Evolutionary conservation across 1,139 yeast species (phyloP).

Genomic region (Entelexis paramagnoliae): DNA sequence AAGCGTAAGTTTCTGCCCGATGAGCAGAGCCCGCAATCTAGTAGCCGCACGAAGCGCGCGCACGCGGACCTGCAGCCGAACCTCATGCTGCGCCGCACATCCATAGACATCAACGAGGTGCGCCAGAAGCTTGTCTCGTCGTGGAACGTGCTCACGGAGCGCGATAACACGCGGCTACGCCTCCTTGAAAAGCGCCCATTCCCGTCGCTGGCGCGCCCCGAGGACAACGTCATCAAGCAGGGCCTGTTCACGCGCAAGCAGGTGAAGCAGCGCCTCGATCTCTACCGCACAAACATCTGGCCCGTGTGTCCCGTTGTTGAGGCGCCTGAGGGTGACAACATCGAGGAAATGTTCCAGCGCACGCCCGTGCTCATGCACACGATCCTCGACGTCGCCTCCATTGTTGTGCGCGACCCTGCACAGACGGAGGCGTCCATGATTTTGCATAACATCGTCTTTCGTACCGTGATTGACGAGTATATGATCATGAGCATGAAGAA

Average conservation of each 20-base stretch:
- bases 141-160: conserved; percentile 29
- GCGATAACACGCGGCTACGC: conserved; percentile 26
- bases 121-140: conserved; percentile 29
- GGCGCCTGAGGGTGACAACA: conserved; percentile 33
- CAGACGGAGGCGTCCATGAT: conserved; percentile 36
- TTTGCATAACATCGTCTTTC: conserved; percentile 51
- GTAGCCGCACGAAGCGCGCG: not conserved
- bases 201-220: conserved; percentile 24
- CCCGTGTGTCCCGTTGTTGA: conserved; percentile 45
- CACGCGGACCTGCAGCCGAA: not conserved
- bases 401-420: conserved; percentile 29
- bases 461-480: conserved; percentile 50
- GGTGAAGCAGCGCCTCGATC: conserved; percentile 28
- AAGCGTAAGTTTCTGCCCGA: not conserved
- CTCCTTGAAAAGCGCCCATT: conserved; percentile 22
- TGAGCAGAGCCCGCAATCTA: not conserved
- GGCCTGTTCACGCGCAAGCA: conserved; percentile 31
- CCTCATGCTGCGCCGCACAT: conserved; percentile 1
- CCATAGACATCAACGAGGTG: conserved; percentile 15
- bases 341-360: conserved; percentile 41
- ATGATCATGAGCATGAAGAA: conserved; percentile 64
- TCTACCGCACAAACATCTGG: conserved; percentile 27
- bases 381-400: conserved; percentile 52
- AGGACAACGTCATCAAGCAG: conserved; percentile 29
- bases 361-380: conserved; percentile 56